A percentile compares a stretch with the other conserved stretches of the same genome.
Conservation (phyloP, 1,139 yeast genomes). For the Suhomyces bolitotheri region DNA sequence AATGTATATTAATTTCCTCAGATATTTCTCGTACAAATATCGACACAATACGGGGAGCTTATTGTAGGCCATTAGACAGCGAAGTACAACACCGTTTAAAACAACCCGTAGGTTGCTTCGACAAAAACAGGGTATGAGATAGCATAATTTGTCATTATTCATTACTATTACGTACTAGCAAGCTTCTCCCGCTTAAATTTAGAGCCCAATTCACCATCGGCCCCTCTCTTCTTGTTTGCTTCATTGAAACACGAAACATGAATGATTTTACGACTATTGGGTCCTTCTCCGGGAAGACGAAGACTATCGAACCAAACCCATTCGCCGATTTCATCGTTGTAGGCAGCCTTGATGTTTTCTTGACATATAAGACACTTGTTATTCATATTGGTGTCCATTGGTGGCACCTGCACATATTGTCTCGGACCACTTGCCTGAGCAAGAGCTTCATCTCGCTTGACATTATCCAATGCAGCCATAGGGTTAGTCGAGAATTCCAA, state of each 20-base stretch:
- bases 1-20: neutral
- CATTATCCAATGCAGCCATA: constrained; percentile 13
- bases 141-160: constrained; percentile 4
- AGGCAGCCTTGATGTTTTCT: constrained; percentile 75
- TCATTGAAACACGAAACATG: constrained; percentile 85
- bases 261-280: constrained; percentile 50
- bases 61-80: too few species aligned
- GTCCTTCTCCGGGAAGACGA: constrained; percentile 57
- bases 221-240: constrained; percentile 46
- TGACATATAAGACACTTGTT: constrained; percentile 85
- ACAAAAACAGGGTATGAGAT: too few species aligned
- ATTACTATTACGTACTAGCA: constrained; percentile 5
- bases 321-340: constrained; percentile 88
- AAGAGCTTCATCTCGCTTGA: constrained; percentile 12
- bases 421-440: constrained; percentile 15
- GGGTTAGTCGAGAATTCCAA: constrained; percentile 37
- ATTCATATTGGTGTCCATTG: constrained; percentile 64
- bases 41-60: too few species aligned
- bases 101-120: too few species aligned
- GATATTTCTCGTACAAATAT: too few species aligned
- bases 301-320: constrained; percentile 94
- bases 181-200: constrained; percentile 31
- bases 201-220: constrained; percentile 37
- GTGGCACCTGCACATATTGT: constrained; percentile 71
- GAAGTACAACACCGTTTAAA: too few species aligned